Evolutionary conservation across 805 yeast genomes (phyloP).

Genomic region (Candida saitoana): DNA sequence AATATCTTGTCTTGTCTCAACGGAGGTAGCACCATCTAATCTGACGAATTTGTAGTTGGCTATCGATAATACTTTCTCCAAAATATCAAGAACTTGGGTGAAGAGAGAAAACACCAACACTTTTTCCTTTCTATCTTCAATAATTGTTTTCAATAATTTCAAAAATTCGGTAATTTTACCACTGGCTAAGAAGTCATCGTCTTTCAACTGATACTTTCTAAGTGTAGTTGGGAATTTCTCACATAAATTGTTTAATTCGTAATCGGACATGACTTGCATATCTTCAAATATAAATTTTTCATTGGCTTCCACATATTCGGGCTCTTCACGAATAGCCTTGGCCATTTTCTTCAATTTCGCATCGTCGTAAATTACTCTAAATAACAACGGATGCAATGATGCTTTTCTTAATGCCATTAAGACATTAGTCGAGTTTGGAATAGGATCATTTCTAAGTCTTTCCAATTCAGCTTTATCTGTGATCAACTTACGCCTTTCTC

Average conservation of each 20-base stretch:
- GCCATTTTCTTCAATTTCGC: slow-evolving; percentile 62
- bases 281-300: slow-evolving; percentile 78
- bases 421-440: slow-evolving; percentile 57
- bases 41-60: slow-evolving; percentile 70
- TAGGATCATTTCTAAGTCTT: slow-evolving; percentile 19
- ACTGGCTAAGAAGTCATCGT: slow-evolving; percentile 56
- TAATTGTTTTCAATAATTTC: slow-evolving; percentile 53
- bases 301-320: slow-evolving; percentile 76
- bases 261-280: slow-evolving; percentile 92
- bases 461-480: slow-evolving; percentile 30
- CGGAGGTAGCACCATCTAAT: slow-evolving; percentile 91
- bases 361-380: slow-evolving; percentile 63
- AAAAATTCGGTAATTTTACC: slow-evolving; percentile 68
- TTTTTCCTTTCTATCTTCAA: slow-evolving; percentile 57
- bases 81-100: slow-evolving; percentile 85
- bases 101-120: slow-evolving; percentile 84
- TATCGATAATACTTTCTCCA: slow-evolving; percentile 68
- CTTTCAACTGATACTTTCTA: slow-evolving; percentile 47
- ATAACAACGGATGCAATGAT: slow-evolving; percentile 84
- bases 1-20: slow-evolving; percentile 86
- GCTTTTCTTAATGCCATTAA: slow-evolving; percentile 91
- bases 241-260: slow-evolving; percentile 76
- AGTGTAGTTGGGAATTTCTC: slow-evolving; percentile 66
- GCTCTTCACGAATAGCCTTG: slow-evolving; percentile 72
- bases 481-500: slow-evolving; percentile 40